phyloP scores from a whole-genome alignment of 140 eudicot species.

The Senecio squalidus region DNA sequence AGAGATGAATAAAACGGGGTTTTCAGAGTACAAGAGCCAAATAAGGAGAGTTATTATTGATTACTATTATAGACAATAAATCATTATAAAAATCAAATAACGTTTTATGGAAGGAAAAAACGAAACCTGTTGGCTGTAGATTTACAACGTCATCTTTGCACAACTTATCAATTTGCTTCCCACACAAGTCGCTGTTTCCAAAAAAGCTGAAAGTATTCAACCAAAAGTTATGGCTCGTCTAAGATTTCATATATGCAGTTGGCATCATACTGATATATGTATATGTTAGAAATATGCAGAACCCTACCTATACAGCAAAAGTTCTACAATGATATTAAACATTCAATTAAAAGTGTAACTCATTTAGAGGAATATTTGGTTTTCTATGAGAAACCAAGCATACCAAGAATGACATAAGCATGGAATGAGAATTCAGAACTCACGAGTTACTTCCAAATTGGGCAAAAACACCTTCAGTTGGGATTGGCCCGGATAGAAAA shows the following conservation, averaged over 20 bases:
- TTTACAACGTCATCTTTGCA: constrained; percentile 59
- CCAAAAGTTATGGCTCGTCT: constrained; percentile 9
- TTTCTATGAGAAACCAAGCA: too few species aligned
- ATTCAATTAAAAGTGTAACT: too few species aligned
- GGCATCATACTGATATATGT: not conserved
- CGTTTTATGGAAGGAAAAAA: not conserved
- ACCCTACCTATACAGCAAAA: too few species aligned
- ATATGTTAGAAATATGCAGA: too few species aligned
- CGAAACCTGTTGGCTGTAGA: constrained; percentile 36
- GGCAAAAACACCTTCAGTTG: constrained; percentile 66
- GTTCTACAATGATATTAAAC: too few species aligned
- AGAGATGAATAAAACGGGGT: too few species aligned
- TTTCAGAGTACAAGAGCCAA: not conserved
- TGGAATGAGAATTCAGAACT: constrained; percentile 31
- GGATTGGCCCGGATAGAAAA: constrained; percentile 77
- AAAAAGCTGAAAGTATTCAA: constrained; percentile 51
- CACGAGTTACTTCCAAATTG: constrained; percentile 71
- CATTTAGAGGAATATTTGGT: too few species aligned
- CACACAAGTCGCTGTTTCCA: constrained; percentile 87
- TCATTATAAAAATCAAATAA: not conserved
- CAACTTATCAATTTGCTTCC: constrained; percentile 50
- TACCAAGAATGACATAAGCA: constrained; percentile 4
- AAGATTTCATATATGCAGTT: not conserved
- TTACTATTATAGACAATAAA: constrained; percentile 1
- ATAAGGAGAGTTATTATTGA: constrained; percentile 4